Evolutionary conservation across 768 basidiomycete genomes (phyloP).

Genomic region (Suillus spraguei): DNA sequence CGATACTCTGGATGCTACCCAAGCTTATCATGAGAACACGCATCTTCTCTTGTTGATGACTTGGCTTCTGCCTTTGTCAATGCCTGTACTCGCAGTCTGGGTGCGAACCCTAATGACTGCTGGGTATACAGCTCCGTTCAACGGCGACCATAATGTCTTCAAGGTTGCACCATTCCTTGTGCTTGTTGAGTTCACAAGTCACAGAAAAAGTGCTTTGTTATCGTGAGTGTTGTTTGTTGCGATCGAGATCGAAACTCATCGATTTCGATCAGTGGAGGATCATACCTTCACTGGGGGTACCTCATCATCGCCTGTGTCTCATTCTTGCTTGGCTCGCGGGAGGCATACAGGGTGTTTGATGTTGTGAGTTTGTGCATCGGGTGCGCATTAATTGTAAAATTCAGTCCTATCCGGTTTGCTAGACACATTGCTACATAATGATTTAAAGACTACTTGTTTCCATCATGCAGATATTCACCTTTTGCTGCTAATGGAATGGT

Average conservation of each 20-base stretch:
- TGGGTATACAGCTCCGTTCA: slow-evolving; percentile 77
- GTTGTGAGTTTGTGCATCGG: slow-evolving; percentile 44
- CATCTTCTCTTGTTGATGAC: slow-evolving; percentile 78
- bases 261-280: slow-evolving; percentile 27
- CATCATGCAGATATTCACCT: neutral
- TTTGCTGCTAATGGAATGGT: neutral
- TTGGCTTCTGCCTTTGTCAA: slow-evolving; percentile 76
- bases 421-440: slow-evolving; percentile 1
- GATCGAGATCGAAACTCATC: neutral
- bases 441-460: neutral
- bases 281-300: slow-evolving; percentile 55
- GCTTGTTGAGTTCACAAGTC: slow-evolving; percentile 62
- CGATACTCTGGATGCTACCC: neutral
- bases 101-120: slow-evolving; percentile 82
- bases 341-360: slow-evolving; percentile 68
- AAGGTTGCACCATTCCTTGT: slow-evolving; percentile 66
- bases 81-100: slow-evolving; percentile 86
- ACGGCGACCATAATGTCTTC: slow-evolving; percentile 76
- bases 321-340: slow-evolving; percentile 68
- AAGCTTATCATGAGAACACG: slow-evolving; percentile 51
- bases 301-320: slow-evolving; percentile 50
- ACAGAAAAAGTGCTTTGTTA: slow-evolving; percentile 42
- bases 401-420: neutral
- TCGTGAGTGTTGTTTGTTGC: slow-evolving; percentile 36
- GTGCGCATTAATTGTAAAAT: neutral